These are phyloP conservation scores for Trichophyton rubrum DNA, from an alignment of 2,329 filamentous ascomycete species.

Conservation along the genomic window DNA sequence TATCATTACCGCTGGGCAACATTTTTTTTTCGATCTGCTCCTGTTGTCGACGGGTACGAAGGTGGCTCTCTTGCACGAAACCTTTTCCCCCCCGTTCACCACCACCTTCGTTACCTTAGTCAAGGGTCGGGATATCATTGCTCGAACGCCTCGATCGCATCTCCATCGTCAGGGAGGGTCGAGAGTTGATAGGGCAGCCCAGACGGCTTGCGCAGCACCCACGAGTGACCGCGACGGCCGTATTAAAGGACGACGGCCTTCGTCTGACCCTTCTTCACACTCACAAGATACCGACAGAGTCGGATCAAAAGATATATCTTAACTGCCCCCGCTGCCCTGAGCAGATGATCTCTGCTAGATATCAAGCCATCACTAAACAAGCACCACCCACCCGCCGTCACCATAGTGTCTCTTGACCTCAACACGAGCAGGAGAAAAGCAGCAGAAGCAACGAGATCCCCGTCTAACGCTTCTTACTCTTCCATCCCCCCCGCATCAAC, in stretches of 20 bases:
- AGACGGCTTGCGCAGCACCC: background rate
- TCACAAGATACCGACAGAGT: slow-evolving; percentile 1
- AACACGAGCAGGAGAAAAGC: background rate
- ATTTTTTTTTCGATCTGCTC: slow-evolving; percentile 3
- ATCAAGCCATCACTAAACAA: background rate
- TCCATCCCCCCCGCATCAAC: slow-evolving; percentile 1
- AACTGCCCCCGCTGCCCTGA: background rate
- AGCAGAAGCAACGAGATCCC: slow-evolving; percentile 2
- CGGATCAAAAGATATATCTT: slow-evolving; percentile 3
- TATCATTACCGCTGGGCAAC: slow-evolving; percentile 1
- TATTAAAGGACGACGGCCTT: background rate
- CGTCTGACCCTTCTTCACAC: background rate
- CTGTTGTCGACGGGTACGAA: background rate
- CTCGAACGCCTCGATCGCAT: slow-evolving; percentile 2
- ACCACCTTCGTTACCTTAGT: background rate
- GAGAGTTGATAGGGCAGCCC: background rate
- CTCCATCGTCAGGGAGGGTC: background rate
- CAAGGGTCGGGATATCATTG: background rate
- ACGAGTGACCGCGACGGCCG: slow-evolving; percentile 1
- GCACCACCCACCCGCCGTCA: background rate
- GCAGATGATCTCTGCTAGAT: background rate
- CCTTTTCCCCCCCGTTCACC: background rate
- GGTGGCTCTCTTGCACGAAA: slow-evolving; percentile 3
- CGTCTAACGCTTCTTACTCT: background rate
- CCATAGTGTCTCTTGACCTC: slow-evolving; percentile 1